phyloP scores from a whole-genome alignment of 768 basidiomycete species.

The Kwoniella pini region DNA sequence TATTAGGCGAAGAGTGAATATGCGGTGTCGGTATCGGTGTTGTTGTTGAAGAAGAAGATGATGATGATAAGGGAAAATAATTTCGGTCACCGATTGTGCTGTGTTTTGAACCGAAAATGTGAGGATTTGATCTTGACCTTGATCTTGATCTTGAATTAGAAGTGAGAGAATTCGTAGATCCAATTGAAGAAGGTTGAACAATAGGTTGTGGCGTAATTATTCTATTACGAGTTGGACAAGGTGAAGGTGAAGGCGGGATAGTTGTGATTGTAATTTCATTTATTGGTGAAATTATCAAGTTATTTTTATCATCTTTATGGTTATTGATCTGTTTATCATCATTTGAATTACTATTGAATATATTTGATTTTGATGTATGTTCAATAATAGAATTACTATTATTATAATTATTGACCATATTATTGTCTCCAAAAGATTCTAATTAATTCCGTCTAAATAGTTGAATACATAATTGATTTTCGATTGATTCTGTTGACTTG shows the following conservation, averaged over 20 bases:
- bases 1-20: not conserved
- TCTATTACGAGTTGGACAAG: not conserved
- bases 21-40: not conserved
- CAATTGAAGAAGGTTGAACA: not conserved
- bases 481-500: not conserved
- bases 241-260: conserved; percentile 16
- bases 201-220: not conserved
- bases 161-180: not conserved
- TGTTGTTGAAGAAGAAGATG: not conserved
- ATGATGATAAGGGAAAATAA: not conserved
- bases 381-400: too few relatives aligned
- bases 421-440: too few relatives aligned
- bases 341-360: too few relatives aligned
- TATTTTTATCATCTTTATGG: too few relatives aligned
- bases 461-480: not conserved
- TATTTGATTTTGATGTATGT: too few relatives aligned
- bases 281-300: too few relatives aligned
- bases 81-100: conserved; percentile 6
- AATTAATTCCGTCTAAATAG: too few relatives aligned
- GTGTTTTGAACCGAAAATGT: not conserved
- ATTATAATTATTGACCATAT: too few relatives aligned
- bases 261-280: conserved; percentile 21
- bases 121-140: too few relatives aligned
- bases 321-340: not conserved
- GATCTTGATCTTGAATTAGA: not conserved